Percentiles rank a stretch among this genome's conserved stretches.
Evolutionary conservation across 2,329 filamentous ascomycete species (phyloP).

Genomic region (Xylaria sp.): DNA sequence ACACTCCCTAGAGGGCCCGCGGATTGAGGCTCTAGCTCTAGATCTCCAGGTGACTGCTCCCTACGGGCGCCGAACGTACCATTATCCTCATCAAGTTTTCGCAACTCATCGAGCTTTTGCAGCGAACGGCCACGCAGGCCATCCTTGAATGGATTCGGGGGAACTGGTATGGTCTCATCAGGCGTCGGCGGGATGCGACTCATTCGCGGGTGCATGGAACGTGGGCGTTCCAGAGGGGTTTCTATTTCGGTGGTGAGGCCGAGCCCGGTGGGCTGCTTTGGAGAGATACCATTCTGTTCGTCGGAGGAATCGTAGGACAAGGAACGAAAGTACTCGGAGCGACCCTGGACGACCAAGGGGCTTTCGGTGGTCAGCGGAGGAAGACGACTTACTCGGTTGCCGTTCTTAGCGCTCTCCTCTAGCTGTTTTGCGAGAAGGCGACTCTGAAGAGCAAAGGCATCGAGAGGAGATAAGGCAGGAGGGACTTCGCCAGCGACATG

Average conservation of each 20-base stretch:
- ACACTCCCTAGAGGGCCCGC: constrained; percentile 49
- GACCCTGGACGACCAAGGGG: constrained; percentile 77
- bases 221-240: constrained; percentile 66
- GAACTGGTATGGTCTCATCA: constrained; percentile 59
- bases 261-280: constrained; percentile 54
- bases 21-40: constrained; percentile 51
- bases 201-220: constrained; percentile 80
- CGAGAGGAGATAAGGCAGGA: constrained; percentile 90
- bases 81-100: constrained; percentile 52
- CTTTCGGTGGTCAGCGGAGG: constrained; percentile 85
- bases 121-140: constrained; percentile 54
- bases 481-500: constrained; percentile 84
- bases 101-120: constrained; percentile 54
- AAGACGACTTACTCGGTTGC: constrained; percentile 83
- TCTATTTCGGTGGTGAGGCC: constrained; percentile 67
- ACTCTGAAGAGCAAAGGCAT: constrained; percentile 94
- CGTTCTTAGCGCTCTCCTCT: constrained; percentile 78
- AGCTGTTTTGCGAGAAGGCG: constrained; percentile 87
- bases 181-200: constrained; percentile 68
- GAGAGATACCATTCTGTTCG: constrained; percentile 54
- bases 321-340: constrained; percentile 84
- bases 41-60: constrained; percentile 66
- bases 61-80: constrained; percentile 63
- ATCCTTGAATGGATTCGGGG: constrained; percentile 54
- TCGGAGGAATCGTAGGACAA: constrained; percentile 71